Evolutionary conservation across 148 eudicot genomes (phyloP).

Genomic region (Euryodendron excelsum): DNA sequence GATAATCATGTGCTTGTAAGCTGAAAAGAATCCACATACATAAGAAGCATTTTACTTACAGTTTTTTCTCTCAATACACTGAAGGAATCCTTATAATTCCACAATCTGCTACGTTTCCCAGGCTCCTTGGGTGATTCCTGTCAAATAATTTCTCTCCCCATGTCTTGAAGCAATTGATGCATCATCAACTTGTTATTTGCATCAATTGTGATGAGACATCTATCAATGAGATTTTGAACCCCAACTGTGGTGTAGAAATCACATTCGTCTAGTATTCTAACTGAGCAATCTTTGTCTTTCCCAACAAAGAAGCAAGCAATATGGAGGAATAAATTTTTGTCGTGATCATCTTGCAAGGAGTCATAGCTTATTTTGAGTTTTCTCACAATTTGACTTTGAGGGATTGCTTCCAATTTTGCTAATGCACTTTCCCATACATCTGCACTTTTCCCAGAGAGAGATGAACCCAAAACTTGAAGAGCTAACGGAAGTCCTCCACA

Average conservation of each 20-base stretch:
- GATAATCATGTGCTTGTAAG: too few species aligned
- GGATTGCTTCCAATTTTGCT: background rate
- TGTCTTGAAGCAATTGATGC: constrained; percentile 16
- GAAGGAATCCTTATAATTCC: constrained; percentile 10
- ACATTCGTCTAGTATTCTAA: background rate
- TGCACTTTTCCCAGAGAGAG: background rate
- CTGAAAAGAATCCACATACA: too few species aligned
- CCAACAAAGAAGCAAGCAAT: background rate
- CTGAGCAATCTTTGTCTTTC: background rate
- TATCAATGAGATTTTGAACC: constrained; percentile 13
- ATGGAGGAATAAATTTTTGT: background rate
- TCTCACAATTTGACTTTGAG: background rate
- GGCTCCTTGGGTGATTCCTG: constrained; percentile 17
- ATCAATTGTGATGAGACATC: background rate
- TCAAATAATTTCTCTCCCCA: constrained; percentile 18
- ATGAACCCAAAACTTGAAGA: background rate
- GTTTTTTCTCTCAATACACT: constrained; percentile 5
- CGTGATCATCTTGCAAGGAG: background rate
- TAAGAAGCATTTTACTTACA: background rate
- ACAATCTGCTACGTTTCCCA: constrained; percentile 12
- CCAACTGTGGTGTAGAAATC: background rate
- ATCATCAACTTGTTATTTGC: constrained; percentile 2
- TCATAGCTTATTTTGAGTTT: background rate
- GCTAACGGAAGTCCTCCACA: background rate
- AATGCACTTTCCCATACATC: background rate